A percentile compares a stretch with the other conserved stretches of the same genome.
phyloP scores from a whole-genome alignment of 106 monocot species.

The Triglochin maritima region DNA sequence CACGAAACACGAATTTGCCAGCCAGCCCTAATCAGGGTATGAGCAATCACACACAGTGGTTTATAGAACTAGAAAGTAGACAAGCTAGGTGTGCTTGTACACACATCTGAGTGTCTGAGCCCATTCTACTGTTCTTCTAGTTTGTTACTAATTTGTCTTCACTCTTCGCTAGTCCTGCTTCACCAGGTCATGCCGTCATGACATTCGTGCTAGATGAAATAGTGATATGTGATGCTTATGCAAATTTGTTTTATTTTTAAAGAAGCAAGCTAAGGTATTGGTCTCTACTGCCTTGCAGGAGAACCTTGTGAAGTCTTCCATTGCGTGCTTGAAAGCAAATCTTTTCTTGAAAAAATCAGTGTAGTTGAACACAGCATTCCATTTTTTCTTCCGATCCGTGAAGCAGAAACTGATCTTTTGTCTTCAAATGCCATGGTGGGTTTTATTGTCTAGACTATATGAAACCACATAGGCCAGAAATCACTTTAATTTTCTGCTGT shows the following conservation, averaged over 20 bases:
- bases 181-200: too few species aligned
- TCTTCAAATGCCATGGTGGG: slow-evolving; percentile 95
- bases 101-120: too few species aligned
- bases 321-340: slow-evolving; percentile 98
- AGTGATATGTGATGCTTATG: not conserved
- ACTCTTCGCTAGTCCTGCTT: too few species aligned
- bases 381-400: slow-evolving; percentile 91
- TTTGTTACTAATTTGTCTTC: too few species aligned
- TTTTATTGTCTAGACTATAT: not conserved
- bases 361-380: slow-evolving; percentile 89
- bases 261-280: not conserved
- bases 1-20: too few species aligned
- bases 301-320: slow-evolving; percentile 90
- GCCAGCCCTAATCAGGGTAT: too few species aligned
- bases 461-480: not conserved
- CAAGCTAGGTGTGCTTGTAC: too few species aligned
- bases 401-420: slow-evolving; percentile 80
- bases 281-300: slow-evolving; percentile 43
- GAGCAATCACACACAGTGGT: too few species aligned
- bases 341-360: slow-evolving; percentile 94
- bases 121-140: too few species aligned
- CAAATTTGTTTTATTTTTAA: not conserved
- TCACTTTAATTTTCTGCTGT: not conserved
- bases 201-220: not conserved
- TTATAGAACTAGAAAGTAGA: too few species aligned